These are phyloP conservation scores for Physcia stellaris DNA, from an alignment of 495 filamentous ascomycete species.

Conservation along the genomic window DNA sequence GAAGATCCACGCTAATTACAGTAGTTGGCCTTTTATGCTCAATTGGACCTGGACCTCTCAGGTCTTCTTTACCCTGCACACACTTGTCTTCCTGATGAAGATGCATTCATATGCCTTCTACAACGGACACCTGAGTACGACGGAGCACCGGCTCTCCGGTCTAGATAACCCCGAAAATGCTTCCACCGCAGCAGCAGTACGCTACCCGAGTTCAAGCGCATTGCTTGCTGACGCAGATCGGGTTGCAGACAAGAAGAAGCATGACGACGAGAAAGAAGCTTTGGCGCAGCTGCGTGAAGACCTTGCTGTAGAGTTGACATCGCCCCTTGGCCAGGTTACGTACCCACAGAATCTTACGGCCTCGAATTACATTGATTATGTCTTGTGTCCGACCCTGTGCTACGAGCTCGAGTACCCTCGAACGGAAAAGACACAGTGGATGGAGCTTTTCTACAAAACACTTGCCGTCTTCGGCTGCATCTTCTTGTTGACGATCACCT, in stretches of 20 bases:
- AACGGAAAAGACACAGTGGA: conserved; percentile 56
- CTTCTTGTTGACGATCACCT: conserved; percentile 80
- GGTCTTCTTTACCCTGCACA: conserved; percentile 86
- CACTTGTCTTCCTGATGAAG: conserved; percentile 89
- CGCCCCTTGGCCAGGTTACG: conserved; percentile 73
- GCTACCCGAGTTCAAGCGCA: conserved; percentile 53
- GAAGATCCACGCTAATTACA: conserved; percentile 13
- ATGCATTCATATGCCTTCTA: conserved; percentile 98
- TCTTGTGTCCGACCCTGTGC: conserved; percentile 89
- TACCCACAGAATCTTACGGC: conserved; percentile 82
- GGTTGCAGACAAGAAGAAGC: conserved; percentile 20
- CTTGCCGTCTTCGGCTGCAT: conserved; percentile 93
- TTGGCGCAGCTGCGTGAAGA: conserved; percentile 64
- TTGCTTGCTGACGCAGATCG: conserved; percentile 23
- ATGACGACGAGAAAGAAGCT: conserved; percentile 31
- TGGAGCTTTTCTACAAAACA: conserved; percentile 71
- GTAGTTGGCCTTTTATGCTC: conserved; percentile 69
- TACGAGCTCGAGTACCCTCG: conserved; percentile 97
- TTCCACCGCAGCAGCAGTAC: conserved; percentile 53
- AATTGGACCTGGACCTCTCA: conserved; percentile 91
- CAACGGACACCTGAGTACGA: conserved; percentile 86
- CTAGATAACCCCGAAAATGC: conserved; percentile 67
- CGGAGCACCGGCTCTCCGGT: conserved; percentile 58
- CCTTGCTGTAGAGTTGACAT: conserved; percentile 78
- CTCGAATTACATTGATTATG: conserved; percentile 71